Conservation (phyloP, 495 filamentous ascomycete species). For the Cercophora sp. region DNA sequence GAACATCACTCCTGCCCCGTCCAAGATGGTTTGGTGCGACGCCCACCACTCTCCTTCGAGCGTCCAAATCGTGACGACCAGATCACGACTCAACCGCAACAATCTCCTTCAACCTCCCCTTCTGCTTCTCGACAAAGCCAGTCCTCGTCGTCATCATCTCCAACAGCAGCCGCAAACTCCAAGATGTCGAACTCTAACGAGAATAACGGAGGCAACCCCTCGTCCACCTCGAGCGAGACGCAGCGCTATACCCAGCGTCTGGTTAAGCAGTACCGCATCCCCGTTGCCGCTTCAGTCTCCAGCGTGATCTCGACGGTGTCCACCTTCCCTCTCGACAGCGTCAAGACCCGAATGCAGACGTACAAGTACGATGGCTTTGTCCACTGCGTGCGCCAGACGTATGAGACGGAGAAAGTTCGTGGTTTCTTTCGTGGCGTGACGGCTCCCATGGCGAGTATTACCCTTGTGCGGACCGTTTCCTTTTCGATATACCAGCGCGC, state of each 20-base stretch:
- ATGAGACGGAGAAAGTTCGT: slow-evolving; percentile 63
- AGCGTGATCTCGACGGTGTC: slow-evolving; percentile 70
- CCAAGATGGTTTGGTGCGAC: slow-evolving; percentile 30
- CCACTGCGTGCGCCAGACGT: slow-evolving; percentile 69
- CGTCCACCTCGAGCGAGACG: slow-evolving; percentile 41
- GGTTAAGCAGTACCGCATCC: slow-evolving; percentile 72
- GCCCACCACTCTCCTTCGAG: slow-evolving; percentile 42
- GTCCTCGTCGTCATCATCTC: too few relatives aligned
- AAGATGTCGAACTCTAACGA: slow-evolving; percentile 2
- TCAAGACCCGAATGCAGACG: slow-evolving; percentile 85
- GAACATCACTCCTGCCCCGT: slow-evolving; percentile 36
- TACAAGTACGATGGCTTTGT: slow-evolving; percentile 66
- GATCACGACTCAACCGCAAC: too few relatives aligned
- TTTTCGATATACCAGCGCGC: slow-evolving; percentile 87
- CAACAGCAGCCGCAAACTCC: slow-evolving; percentile 13
- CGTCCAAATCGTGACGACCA: slow-evolving; percentile 37
- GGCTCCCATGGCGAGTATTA: slow-evolving; percentile 81
- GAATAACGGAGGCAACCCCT: slow-evolving; percentile 11
- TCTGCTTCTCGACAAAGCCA: too few relatives aligned
- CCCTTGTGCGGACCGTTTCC: slow-evolving; percentile 83
- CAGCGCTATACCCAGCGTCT: slow-evolving; percentile 45
- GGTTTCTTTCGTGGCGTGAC: slow-evolving; percentile 79
- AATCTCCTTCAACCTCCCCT: too few relatives aligned
- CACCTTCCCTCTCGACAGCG: slow-evolving; percentile 77
- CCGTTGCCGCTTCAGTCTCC: slow-evolving; percentile 69